Conservation (phyloP, 2,329 filamentous ascomycete genomes). For the Colletotrichum siamense region DNA sequence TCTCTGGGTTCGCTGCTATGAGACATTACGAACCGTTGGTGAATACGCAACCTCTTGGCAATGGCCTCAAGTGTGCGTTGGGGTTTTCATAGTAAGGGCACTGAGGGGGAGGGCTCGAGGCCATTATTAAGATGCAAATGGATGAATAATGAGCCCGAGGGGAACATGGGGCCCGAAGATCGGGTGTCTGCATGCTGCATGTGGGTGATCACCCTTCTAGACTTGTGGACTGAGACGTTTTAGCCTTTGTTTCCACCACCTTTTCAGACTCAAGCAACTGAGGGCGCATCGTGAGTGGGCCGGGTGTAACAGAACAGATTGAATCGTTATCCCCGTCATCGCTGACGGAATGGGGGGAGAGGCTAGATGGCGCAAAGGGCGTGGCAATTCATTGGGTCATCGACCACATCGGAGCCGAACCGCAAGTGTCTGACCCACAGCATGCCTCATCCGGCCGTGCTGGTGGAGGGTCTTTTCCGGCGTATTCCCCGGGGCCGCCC, state of each 20-base stretch:
- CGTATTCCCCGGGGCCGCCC: conserved; percentile 1
- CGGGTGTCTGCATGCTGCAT: conserved; percentile 19
- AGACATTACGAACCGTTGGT: background rate
- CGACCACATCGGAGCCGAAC: conserved; percentile 16
- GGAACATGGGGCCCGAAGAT: conserved; percentile 3
- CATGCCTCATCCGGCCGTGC: conserved; percentile 4
- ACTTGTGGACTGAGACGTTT: background rate
- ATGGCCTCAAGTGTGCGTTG: background rate
- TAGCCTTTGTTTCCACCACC: conserved; percentile 11
- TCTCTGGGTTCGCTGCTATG: background rate
- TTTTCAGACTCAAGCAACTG: background rate
- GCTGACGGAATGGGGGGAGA: conserved; percentile 1
- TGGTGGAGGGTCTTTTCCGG: conserved; percentile 6
- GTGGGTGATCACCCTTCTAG: conserved; percentile 1
- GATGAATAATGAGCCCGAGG: conserved; percentile 13
- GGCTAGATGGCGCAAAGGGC: background rate
- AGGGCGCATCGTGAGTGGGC: conserved; percentile 1
- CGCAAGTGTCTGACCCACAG: background rate
- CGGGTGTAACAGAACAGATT: background rate
- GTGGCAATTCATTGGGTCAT: conserved; percentile 6
- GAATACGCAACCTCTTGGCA: background rate
- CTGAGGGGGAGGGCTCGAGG: background rate
- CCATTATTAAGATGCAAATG: conserved; percentile 5
- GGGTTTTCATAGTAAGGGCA: background rate
- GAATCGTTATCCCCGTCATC: conserved; percentile 14